A percentile compares a stretch with the other conserved stretches of the same genome.
phyloP scores from a whole-genome alignment of 2,329 filamentous ascomycete genomes.

The Calonectria henricotiae region DNA sequence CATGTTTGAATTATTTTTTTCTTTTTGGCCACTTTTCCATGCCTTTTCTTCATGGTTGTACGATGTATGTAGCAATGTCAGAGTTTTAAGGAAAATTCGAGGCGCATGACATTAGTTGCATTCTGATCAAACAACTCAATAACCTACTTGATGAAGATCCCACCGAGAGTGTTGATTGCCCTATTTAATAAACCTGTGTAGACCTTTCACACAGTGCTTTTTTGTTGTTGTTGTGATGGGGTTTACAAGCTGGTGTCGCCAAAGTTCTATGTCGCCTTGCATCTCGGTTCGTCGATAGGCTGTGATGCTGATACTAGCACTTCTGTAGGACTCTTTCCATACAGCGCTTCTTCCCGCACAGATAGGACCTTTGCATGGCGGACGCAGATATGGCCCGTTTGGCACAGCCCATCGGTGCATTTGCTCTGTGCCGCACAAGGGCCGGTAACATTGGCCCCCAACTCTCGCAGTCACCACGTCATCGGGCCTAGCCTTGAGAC shows the following conservation, averaged over 20 bases:
- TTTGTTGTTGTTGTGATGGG: background rate
- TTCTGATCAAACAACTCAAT: slow-evolving; percentile 9
- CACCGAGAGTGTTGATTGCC: slow-evolving; percentile 4
- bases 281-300: slow-evolving; percentile 29
- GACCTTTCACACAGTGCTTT: background rate
- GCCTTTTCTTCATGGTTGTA: slow-evolving; percentile 9
- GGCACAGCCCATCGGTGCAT: slow-evolving; percentile 40
- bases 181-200: background rate
- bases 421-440: slow-evolving; percentile 42
- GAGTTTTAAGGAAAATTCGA: slow-evolving; percentile 11
- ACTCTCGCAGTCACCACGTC: slow-evolving; percentile 31
- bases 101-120: slow-evolving; percentile 14
- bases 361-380: slow-evolving; percentile 40
- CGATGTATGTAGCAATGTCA: background rate
- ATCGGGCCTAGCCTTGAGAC: slow-evolving; percentile 37
- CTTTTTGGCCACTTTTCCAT: background rate
- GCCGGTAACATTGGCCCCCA: slow-evolving; percentile 34
- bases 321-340: slow-evolving; percentile 36
- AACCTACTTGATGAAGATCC: slow-evolving; percentile 7
- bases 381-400: slow-evolving; percentile 38
- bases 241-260: slow-evolving; percentile 19
- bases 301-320: slow-evolving; percentile 28
- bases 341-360: slow-evolving; percentile 43
- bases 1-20: slow-evolving; percentile 1
- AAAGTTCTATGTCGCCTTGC: slow-evolving; percentile 17